phyloP scores from a whole-genome alignment of 331 rosid genomes.

The Spiraea crenata region DNA sequence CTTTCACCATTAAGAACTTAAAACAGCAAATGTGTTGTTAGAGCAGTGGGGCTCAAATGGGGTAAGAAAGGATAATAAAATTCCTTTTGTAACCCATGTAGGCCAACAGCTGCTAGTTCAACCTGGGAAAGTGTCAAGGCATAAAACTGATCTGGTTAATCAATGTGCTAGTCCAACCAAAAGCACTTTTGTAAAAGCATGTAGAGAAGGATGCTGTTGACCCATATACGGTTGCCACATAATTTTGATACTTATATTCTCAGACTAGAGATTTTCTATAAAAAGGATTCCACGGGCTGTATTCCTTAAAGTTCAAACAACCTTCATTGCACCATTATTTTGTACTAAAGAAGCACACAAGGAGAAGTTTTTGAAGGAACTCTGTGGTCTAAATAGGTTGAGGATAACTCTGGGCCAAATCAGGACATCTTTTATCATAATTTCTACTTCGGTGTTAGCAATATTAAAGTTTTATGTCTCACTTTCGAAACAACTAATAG shows the following conservation, averaged over 20 bases:
- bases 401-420: not conserved
- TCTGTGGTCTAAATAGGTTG: not conserved
- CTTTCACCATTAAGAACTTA: slow-evolving; percentile 18
- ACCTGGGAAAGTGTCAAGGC: slow-evolving; percentile 27
- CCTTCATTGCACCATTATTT: not conserved
- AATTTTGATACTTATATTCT: slow-evolving; percentile 25
- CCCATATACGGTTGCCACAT: slow-evolving; percentile 23
- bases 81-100: slow-evolving; percentile 12
- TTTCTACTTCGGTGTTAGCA: not conserved
- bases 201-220: slow-evolving; percentile 31
- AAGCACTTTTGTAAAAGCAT: slow-evolving; percentile 26
- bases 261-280: slow-evolving; percentile 10
- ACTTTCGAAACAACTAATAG: not conserved
- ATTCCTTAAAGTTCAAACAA: slow-evolving; percentile 25
- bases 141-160: slow-evolving; percentile 26
- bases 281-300: slow-evolving; percentile 29
- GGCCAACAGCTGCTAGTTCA: slow-evolving; percentile 24
- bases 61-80: slow-evolving; percentile 10
- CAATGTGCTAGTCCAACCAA: slow-evolving; percentile 35
- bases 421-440: not conserved
- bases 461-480: not conserved
- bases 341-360: not conserved
- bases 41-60: slow-evolving; percentile 14
- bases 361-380: not conserved
- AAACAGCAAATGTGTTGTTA: not conserved